A percentile compares a stretch with the other conserved stretches of the same genome.
Conservation (phyloP, 148 eudicot genomes). For the Silene latifolia region DNA sequence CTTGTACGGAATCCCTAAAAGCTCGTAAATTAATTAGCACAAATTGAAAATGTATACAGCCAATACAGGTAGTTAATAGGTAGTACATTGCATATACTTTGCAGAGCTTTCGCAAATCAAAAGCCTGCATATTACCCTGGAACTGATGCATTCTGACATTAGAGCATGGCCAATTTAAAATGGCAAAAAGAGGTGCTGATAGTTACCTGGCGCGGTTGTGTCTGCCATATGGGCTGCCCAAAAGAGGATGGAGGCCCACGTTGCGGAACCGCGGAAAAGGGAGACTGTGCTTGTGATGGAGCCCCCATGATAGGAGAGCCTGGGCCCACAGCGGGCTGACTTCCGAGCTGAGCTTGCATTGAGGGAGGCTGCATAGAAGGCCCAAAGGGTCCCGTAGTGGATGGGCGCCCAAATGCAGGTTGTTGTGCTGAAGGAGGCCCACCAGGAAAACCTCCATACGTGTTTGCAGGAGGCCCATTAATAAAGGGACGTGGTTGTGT, state of each 20-base stretch:
- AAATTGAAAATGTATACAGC: neutral
- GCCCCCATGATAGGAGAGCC: constrained; percentile 25
- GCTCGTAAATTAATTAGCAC: neutral
- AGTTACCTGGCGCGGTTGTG: constrained; percentile 61
- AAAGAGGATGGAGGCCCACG: constrained; percentile 34
- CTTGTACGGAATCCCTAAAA: neutral
- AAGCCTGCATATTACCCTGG: neutral
- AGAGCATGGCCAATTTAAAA: neutral
- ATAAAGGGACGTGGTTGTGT: constrained; percentile 36
- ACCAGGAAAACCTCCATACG: constrained; percentile 44
- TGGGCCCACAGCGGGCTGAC: constrained; percentile 35
- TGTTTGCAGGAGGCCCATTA: constrained; percentile 63
- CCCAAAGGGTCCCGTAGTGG: constrained; percentile 33
- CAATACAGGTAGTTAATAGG: neutral
- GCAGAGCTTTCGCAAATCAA: neutral
- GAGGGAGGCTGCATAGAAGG: constrained; percentile 40
- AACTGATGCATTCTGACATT: neutral
- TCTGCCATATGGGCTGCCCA: constrained; percentile 65
- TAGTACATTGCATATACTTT: neutral
- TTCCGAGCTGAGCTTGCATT: constrained; percentile 43
- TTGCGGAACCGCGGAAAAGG: constrained; percentile 8
- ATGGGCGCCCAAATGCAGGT: constrained; percentile 39
- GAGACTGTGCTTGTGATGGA: constrained; percentile 38
- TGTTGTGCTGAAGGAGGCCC: constrained; percentile 52
- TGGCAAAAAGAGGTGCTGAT: neutral